Conservation (phyloP, 371 early-diverging fungal species). For the Batrachochytrium dendrobatidis region DNA sequence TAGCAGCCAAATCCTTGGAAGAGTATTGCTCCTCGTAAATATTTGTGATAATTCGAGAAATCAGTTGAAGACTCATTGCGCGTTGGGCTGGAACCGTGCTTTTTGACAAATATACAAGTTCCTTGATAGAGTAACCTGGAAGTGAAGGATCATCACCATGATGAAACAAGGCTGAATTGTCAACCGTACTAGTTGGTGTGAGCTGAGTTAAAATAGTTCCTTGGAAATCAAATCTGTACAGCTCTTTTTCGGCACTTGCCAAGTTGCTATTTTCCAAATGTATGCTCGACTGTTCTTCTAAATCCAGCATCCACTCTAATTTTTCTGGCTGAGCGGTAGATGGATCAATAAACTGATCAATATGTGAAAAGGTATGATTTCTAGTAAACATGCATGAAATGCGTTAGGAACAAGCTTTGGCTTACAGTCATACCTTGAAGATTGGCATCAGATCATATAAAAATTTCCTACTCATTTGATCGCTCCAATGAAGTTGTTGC, state of each 20-base stretch:
- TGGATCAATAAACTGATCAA: slow-evolving; percentile 44
- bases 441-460: too few relatives aligned
- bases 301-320: slow-evolving; percentile 55
- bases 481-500: too few relatives aligned
- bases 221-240: slow-evolving; percentile 65
- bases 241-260: not conserved
- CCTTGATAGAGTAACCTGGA: slow-evolving; percentile 82
- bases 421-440: too few relatives aligned
- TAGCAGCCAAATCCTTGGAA: slow-evolving; percentile 24
- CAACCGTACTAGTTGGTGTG: slow-evolving; percentile 35
- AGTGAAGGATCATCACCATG: slow-evolving; percentile 77
- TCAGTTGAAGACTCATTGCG: slow-evolving; percentile 56
- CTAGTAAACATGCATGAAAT: not conserved
- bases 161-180: slow-evolving; percentile 73
- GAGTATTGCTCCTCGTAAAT: slow-evolving; percentile 35
- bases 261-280: not conserved
- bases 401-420: too few relatives aligned
- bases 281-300: not conserved
- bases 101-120: slow-evolving; percentile 69
- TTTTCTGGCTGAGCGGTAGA: slow-evolving; percentile 58
- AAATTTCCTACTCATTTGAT: too few relatives aligned
- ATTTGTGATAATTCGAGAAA: slow-evolving; percentile 54
- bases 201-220: slow-evolving; percentile 56
- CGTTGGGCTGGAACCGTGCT: slow-evolving; percentile 80
- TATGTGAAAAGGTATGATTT: slow-evolving; percentile 8